These are phyloP conservation scores for Candida awuae DNA, from an alignment of 805 yeast species.

Conservation along the genomic window DNA sequence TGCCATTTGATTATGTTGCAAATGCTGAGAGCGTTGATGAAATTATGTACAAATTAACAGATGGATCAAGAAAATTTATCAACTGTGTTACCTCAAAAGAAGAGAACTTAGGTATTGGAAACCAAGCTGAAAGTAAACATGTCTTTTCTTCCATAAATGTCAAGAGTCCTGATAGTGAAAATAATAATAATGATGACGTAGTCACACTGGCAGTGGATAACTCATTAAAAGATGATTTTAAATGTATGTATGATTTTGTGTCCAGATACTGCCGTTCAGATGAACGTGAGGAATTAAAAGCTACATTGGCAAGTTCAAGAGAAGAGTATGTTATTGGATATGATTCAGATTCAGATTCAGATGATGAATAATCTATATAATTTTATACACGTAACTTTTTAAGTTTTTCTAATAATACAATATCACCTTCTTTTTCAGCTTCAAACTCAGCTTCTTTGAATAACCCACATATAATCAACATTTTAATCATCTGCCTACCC, in stretches of 20 bases:
- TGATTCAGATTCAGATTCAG: slow-evolving; percentile 11
- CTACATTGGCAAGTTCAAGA: slow-evolving; percentile 7
- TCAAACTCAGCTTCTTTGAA: slow-evolving; percentile 2
- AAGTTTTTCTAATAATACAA: background rate
- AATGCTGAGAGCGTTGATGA: slow-evolving; percentile 1
- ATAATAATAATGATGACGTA: slow-evolving; percentile 4
- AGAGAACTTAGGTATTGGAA: background rate
- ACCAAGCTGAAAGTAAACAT: slow-evolving; percentile 5
- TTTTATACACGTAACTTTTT: background rate
- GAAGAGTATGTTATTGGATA: slow-evolving; percentile 11
- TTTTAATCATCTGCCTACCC: background rate
- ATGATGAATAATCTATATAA: slow-evolving; percentile 1
- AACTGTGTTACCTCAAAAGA: background rate
- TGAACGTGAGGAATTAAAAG: slow-evolving; percentile 47
- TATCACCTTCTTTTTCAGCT: slow-evolving; percentile 2
- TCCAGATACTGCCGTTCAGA: slow-evolving; percentile 30
- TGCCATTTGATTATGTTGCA: slow-evolving; percentile 35
- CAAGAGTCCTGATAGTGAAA: slow-evolving; percentile 14
- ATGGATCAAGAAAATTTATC: slow-evolving; percentile 6
- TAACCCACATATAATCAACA: slow-evolving; percentile 2
- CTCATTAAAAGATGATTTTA: slow-evolving; percentile 17
- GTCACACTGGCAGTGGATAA: slow-evolving; percentile 15
- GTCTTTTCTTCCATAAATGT: slow-evolving; percentile 26
- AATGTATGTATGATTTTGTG: slow-evolving; percentile 22
- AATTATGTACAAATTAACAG: slow-evolving; percentile 6